phyloP scores from a whole-genome alignment of 2,329 filamentous ascomycete genomes.

The Botrytis hyacinthi region DNA sequence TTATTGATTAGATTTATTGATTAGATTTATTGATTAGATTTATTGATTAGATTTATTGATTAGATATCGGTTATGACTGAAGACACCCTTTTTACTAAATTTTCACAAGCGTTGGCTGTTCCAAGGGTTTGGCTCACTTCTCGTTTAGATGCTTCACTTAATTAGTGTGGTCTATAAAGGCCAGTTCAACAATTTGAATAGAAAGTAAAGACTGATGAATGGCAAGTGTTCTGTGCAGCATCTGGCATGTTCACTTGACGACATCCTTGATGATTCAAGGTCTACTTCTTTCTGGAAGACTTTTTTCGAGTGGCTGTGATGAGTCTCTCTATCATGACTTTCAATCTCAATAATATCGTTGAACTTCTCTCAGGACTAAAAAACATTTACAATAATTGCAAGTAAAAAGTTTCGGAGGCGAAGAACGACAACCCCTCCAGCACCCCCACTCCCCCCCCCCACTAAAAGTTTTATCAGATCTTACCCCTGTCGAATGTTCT shows the following conservation, averaged over 20 bases:
- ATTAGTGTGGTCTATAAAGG: background rate
- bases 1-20: background rate
- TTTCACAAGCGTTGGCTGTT: background rate
- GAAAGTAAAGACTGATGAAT: background rate
- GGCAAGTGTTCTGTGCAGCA: background rate
- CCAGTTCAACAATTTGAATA: background rate
- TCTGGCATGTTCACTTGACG: background rate
- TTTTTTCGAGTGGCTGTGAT: background rate
- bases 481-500: background rate
- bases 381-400: background rate
- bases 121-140: background rate
- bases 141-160: background rate
- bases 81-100: background rate
- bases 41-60: background rate
- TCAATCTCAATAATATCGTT: background rate
- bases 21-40: background rate
- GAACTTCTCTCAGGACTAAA: background rate
- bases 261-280: background rate
- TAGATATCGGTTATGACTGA: background rate
- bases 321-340: background rate
- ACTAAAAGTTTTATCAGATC: constrained; percentile 12
- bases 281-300: background rate
- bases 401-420: background rate
- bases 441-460: too few relatives aligned
- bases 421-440: background rate